Conservation (phyloP, 768 basidiomycete genomes). For the Pleurotus eryngii region DNA sequence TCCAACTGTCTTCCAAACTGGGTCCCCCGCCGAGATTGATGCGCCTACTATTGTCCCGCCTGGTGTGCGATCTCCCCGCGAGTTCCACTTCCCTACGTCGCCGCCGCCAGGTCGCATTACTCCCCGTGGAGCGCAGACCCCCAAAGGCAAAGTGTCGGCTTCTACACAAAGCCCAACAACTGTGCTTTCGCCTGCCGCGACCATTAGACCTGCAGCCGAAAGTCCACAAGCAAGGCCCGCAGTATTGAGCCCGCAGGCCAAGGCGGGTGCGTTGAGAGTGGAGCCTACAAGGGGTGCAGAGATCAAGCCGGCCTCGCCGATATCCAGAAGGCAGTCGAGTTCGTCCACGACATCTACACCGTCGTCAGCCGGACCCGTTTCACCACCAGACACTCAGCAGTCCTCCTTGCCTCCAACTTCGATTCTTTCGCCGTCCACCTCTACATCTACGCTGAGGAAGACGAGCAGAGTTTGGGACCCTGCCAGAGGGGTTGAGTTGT, state of each 20-base stretch:
- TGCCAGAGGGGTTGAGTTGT: slow-evolving; percentile 77
- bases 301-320: not conserved
- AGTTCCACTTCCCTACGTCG: slow-evolving; percentile 16
- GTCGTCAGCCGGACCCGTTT: slow-evolving; percentile 38
- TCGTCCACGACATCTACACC: slow-evolving; percentile 6
- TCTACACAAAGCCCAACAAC: not conserved
- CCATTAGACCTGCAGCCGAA: not conserved
- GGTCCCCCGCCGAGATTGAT: slow-evolving; percentile 1
- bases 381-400: slow-evolving; percentile 42
- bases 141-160: not conserved
- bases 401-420: slow-evolving; percentile 55
- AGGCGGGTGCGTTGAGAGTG: too few relatives aligned
- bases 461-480: slow-evolving; percentile 81
- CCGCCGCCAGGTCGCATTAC: slow-evolving; percentile 11
- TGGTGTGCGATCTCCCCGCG: slow-evolving; percentile 19
- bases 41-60: not conserved
- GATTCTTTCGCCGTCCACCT: slow-evolving; percentile 37
- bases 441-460: slow-evolving; percentile 37
- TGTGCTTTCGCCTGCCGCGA: slow-evolving; percentile 9
- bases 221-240: not conserved
- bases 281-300: not conserved
- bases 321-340: not conserved
- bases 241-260: not conserved
- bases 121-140: slow-evolving; percentile 2
- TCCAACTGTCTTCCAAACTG: slow-evolving; percentile 9